phyloP scores from a whole-genome alignment of 768 basidiomycete genomes.

The Lactifluus echinatus region DNA sequence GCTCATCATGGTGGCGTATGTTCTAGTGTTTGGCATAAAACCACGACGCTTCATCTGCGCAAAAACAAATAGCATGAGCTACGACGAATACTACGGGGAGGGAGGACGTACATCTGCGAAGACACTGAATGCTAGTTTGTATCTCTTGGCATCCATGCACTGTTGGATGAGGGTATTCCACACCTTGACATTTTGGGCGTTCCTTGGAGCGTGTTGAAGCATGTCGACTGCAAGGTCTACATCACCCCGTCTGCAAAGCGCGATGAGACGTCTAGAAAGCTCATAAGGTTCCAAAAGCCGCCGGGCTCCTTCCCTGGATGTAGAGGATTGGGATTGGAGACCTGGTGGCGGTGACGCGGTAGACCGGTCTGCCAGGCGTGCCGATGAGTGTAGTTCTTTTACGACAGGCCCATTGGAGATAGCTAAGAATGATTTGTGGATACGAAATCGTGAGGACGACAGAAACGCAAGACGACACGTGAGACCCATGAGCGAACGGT shows the following conservation, averaged over 20 bases:
- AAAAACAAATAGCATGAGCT: background rate
- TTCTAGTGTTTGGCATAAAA: constrained; percentile 56
- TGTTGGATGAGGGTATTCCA: constrained; percentile 78
- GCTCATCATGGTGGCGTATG: constrained; percentile 61
- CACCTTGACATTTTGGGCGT: constrained; percentile 63
- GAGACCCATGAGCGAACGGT: background rate
- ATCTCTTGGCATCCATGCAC: constrained; percentile 47
- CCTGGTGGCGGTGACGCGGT: too few species aligned
- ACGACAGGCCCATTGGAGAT: too few species aligned
- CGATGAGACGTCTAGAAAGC: constrained; percentile 50
- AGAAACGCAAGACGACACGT: background rate
- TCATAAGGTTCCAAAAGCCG: constrained; percentile 46
- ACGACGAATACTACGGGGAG: background rate
- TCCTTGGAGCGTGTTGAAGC: constrained; percentile 61
- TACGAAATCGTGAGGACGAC: background rate
- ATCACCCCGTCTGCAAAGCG: constrained; percentile 45
- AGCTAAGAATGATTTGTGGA: background rate
- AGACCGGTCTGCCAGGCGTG: background rate
- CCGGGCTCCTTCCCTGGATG: background rate
- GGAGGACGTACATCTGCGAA: constrained; percentile 52
- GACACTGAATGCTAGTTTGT: constrained; percentile 52
- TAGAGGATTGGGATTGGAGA: background rate
- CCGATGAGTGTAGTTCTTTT: background rate
- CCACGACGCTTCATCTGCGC: constrained; percentile 79
- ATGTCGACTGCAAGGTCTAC: constrained; percentile 54